phyloP scores from a whole-genome alignment of 441 rosid genomes.

The Arabidopsis hybrid region DNA sequence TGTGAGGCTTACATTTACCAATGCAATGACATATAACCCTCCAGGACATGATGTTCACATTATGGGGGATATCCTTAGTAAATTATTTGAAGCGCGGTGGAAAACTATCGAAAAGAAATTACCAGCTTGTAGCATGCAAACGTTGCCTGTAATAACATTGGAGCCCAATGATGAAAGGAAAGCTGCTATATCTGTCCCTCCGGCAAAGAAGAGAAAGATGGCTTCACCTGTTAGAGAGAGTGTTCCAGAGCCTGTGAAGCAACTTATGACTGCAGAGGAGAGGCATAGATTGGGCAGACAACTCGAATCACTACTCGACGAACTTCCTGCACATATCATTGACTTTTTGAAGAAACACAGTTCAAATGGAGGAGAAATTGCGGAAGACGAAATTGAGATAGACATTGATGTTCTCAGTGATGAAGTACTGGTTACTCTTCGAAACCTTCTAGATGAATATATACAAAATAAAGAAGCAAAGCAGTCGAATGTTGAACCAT shows the following conservation, averaged over 20 bases:
- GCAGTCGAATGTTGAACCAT: constrained; percentile 59
- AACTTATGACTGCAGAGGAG: constrained; percentile 61
- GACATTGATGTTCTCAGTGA: constrained; percentile 73
- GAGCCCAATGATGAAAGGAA: constrained; percentile 48
- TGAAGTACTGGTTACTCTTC: constrained; percentile 61
- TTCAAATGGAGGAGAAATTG: constrained; percentile 63
- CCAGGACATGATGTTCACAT: constrained; percentile 69
- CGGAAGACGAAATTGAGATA: constrained; percentile 79
- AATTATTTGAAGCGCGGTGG: constrained; percentile 71
- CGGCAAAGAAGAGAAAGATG: constrained; percentile 65
- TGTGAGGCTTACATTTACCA: constrained; percentile 67
- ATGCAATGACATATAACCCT: constrained; percentile 79
- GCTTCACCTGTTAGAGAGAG: constrained; percentile 49
- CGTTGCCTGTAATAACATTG: constrained; percentile 48
- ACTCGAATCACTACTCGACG: constrained; percentile 61
- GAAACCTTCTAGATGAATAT: constrained; percentile 64
- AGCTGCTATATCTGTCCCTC: constrained; percentile 51
- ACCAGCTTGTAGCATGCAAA: constrained; percentile 44
- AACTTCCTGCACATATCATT: constrained; percentile 65
- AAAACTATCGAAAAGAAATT: constrained; percentile 65
- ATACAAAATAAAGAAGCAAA: constrained; percentile 57
- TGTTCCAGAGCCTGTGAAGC: constrained; percentile 54
- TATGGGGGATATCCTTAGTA: constrained; percentile 68
- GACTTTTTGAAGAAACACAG: constrained; percentile 71
- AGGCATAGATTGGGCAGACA: constrained; percentile 61